Conservation (phyloP, 2,329 filamentous ascomycete species). For the Tolypocladium cylindrosporum region DNA sequence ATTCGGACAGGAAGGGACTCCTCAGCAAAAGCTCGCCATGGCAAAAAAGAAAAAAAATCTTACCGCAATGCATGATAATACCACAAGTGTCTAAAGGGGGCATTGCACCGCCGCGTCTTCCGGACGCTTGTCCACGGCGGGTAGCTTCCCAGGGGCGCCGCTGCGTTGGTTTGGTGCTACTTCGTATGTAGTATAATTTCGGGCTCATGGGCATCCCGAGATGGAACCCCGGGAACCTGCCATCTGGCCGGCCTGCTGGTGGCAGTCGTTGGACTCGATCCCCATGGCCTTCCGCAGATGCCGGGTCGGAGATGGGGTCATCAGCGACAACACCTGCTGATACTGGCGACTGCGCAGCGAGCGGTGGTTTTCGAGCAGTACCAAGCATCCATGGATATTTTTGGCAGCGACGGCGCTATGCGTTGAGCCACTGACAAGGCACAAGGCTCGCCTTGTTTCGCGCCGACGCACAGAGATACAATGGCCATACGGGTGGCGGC, state of each 20-base stretch:
- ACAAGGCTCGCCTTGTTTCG: neutral
- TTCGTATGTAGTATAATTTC: neutral
- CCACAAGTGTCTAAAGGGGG: neutral
- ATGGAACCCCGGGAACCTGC: neutral
- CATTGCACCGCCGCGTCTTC: neutral
- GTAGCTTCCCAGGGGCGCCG: neutral
- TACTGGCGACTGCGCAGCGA: neutral
- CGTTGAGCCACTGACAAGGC: neutral
- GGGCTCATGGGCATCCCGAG: neutral
- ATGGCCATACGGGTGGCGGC: neutral
- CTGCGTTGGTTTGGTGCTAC: neutral
- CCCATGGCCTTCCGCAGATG: neutral
- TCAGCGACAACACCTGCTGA: neutral
- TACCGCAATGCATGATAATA: neutral
- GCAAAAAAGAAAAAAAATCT: neutral
- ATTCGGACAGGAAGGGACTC: neutral
- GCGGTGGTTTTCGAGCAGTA: no score
- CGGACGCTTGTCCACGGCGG: neutral
- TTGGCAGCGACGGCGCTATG: neutral
- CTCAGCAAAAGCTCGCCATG: neutral
- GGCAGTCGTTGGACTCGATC: neutral
- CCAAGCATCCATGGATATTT: neutral
- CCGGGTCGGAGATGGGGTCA: neutral
- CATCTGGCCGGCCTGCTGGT: neutral
- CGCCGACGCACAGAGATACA: neutral